phyloP scores from a whole-genome alignment of 805 yeast genomes.

The Maudiozyma pseudohumilis region DNA sequence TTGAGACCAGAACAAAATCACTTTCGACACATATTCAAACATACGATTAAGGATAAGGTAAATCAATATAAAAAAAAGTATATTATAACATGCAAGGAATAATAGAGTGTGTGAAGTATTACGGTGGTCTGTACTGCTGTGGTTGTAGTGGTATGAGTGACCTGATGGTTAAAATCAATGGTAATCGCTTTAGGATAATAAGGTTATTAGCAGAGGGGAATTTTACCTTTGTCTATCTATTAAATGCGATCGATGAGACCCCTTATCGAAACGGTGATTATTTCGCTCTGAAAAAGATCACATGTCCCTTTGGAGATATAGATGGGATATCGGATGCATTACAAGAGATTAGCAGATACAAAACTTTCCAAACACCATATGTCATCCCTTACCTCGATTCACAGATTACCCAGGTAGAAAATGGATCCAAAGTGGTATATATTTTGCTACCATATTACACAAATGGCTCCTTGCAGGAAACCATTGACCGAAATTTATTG shows the following conservation, averaged over 20 bases:
- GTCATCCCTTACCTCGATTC: constrained; percentile 66
- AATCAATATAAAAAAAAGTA: no score
- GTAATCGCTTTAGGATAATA: constrained; percentile 49
- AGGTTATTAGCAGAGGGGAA: constrained; percentile 86
- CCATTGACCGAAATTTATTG: constrained; percentile 55
- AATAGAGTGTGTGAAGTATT: neutral
- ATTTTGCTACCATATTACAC: constrained; percentile 72
- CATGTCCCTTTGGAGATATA: constrained; percentile 73
- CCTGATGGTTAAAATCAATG: constrained; percentile 43
- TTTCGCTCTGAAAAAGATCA: constrained; percentile 75
- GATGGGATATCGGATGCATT: constrained; percentile 65
- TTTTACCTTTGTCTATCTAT: constrained; percentile 76
- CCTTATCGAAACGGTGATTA: neutral
- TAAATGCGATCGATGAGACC: constrained; percentile 35
- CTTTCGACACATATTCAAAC: no score
- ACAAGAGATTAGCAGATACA: constrained; percentile 68
- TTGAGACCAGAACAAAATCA: no score
- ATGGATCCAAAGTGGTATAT: constrained; percentile 72
- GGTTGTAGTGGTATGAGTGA: constrained; percentile 11
- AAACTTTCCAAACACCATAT: constrained; percentile 56
- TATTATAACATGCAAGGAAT: neutral
- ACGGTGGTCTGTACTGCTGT: constrained; percentile 8
- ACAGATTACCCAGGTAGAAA: constrained; percentile 57
- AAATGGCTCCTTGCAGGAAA: constrained; percentile 69
- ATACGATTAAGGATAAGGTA: no score